Conservation (phyloP, 129 eudicot genomes). For the Artemisia annua region DNA sequence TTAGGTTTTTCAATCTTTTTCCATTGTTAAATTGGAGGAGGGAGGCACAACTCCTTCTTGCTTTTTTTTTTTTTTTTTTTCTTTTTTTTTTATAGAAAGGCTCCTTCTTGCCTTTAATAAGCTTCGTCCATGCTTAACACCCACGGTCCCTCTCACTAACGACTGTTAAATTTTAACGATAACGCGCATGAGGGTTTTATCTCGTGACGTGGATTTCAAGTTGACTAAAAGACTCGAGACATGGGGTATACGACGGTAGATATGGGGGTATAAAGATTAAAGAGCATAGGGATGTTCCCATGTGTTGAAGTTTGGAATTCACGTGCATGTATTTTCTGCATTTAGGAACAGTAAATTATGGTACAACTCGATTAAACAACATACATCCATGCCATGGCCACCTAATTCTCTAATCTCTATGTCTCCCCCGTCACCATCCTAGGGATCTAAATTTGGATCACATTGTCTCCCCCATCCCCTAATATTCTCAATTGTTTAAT, state of each 20-base stretch:
- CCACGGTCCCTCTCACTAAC: too few relatives aligned
- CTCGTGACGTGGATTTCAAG: background rate
- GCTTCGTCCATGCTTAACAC: too few relatives aligned
- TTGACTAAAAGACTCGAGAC: slow-evolving; percentile 17
- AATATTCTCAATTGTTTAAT: background rate
- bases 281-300: slow-evolving; percentile 39
- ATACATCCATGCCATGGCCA: slow-evolving; percentile 25
- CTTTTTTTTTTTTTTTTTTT: too few relatives aligned
- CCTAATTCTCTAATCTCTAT: background rate
- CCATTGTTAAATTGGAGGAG: too few relatives aligned
- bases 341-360: slow-evolving; percentile 9
- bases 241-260: background rate
- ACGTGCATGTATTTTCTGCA: slow-evolving; percentile 26
- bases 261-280: background rate
- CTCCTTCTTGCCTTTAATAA: too few relatives aligned
- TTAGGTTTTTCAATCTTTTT: too few relatives aligned
- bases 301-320: slow-evolving; percentile 36
- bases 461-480: slow-evolving; percentile 25
- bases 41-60: too few relatives aligned
- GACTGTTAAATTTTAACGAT: too few relatives aligned
- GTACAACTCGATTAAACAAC: slow-evolving; percentile 12
- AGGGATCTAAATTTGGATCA: slow-evolving; percentile 40
- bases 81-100: too few relatives aligned
- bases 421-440: slow-evolving; percentile 25
- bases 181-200: too few relatives aligned